phyloP scores from a whole-genome alignment of 73 alveolate species.

The Blepharisma japonicum region DNA sequence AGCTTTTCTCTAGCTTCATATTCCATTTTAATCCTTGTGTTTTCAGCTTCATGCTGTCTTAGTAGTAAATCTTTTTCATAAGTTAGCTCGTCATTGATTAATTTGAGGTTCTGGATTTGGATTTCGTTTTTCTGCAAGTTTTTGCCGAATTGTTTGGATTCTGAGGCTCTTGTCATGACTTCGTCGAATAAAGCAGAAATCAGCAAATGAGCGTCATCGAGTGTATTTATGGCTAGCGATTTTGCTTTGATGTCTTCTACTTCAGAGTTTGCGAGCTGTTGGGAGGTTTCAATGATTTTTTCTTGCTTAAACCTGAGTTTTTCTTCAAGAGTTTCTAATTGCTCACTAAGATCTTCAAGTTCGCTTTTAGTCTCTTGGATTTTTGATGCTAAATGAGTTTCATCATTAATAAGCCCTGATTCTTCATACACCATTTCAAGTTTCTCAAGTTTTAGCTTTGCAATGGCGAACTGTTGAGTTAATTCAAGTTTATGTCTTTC shows the following conservation, averaged over 20 bases:
- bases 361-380: slow-evolving; percentile 38
- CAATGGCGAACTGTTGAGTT: no score
- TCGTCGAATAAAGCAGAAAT: slow-evolving; percentile 10
- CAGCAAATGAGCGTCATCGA: slow-evolving; percentile 8
- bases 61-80: slow-evolving; percentile 52
- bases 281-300: slow-evolving; percentile 31
- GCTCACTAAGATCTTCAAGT: slow-evolving; percentile 32
- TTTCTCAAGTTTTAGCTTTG: no score
- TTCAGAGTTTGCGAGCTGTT: neutral
- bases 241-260: slow-evolving; percentile 14
- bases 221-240: neutral
- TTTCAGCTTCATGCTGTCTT: slow-evolving; percentile 34
- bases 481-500: no score
- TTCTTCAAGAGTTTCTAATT: slow-evolving; percentile 57
- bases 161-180: neutral
- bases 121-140: slow-evolving; percentile 42
- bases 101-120: slow-evolving; percentile 33
- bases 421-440: slow-evolving; percentile 1
- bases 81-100: slow-evolving; percentile 35
- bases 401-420: slow-evolving; percentile 23
- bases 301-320: slow-evolving; percentile 39
- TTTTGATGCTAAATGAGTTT: slow-evolving; percentile 27
- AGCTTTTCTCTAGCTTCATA: neutral
- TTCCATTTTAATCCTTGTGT: slow-evolving; percentile 37
- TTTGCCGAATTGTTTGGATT: slow-evolving; percentile 41